These are phyloP conservation scores for Hanseniaspora meyeri DNA, from an alignment of 805 yeast genomes.

Conservation along the genomic window DNA sequence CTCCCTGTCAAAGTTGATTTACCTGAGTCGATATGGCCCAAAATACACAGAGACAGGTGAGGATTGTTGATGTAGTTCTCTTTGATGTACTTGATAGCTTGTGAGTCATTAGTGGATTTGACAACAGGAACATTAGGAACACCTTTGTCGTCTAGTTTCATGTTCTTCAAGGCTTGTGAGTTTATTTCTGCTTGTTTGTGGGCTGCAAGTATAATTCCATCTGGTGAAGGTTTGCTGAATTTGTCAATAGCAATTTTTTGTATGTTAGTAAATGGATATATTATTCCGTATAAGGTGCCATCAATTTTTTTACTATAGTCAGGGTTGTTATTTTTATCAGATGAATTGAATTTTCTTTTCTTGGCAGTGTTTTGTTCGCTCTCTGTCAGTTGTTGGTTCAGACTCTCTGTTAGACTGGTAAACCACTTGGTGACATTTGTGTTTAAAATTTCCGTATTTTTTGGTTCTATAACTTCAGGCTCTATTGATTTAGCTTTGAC, in stretches of 20 bases:
- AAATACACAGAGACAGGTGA: slow-evolving; percentile 87
- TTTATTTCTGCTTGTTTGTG: slow-evolving; percentile 36
- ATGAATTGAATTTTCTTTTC: neutral
- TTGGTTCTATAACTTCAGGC: neutral
- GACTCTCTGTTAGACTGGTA: neutral
- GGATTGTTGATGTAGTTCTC: slow-evolving; percentile 79
- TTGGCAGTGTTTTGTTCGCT: neutral
- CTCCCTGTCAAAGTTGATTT: slow-evolving; percentile 99
- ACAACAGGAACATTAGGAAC: neutral
- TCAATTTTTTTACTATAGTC: slow-evolving; percentile 20
- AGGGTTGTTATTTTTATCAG: neutral
- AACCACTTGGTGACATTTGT: neutral
- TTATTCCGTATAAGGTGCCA: slow-evolving; percentile 24
- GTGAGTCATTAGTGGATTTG: slow-evolving; percentile 16
- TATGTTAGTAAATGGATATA: slow-evolving; percentile 35
- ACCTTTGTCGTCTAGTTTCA: slow-evolving; percentile 4
- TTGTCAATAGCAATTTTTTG: slow-evolving; percentile 34
- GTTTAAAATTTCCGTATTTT: neutral
- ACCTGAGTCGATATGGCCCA: slow-evolving; percentile 99
- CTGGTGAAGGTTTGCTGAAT: slow-evolving; percentile 69
- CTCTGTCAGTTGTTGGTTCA: neutral
- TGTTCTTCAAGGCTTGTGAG: slow-evolving; percentile 21
- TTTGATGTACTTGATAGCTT: slow-evolving; percentile 20
- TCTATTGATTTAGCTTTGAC: neutral
- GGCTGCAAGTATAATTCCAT: slow-evolving; percentile 52